Percentiles rank a stretch among this genome's conserved stretches.
Evolutionary conservation across 306 rosid genomes (phyloP).

Genomic region (Ormosia semicastrata): DNA sequence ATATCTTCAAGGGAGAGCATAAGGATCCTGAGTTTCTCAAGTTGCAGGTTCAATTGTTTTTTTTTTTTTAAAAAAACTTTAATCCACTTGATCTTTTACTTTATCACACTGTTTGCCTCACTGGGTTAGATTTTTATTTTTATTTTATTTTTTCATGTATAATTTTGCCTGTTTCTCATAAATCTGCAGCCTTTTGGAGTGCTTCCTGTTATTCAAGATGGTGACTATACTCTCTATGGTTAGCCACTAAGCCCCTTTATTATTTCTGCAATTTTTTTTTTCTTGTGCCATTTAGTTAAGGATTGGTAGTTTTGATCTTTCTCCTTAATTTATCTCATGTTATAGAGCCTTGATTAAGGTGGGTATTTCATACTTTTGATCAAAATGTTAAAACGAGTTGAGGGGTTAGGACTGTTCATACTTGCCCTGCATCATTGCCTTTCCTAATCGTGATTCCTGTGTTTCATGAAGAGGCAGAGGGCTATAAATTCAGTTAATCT

Average conservation of each 20-base stretch:
- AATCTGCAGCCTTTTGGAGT: conserved; percentile 47
- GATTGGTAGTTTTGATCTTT: neutral
- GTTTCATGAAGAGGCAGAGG: no score
- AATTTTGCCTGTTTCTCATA: neutral
- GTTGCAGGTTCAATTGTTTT: conserved; percentile 31
- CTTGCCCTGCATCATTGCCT: neutral
- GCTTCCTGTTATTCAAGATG: conserved; percentile 37
- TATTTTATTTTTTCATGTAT: no score
- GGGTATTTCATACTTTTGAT: neutral
- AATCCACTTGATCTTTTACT: neutral
- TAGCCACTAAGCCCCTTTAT: neutral
- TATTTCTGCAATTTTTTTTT: neutral
- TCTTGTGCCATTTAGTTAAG: neutral
- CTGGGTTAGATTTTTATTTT: neutral
- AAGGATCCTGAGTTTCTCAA: conserved; percentile 41
- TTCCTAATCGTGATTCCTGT: neutral
- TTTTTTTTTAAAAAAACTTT: neutral
- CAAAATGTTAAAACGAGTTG: neutral
- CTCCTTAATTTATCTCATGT: neutral
- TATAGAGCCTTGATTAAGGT: neutral
- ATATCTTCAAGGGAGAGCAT: conserved; percentile 44
- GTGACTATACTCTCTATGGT: conserved; percentile 32
- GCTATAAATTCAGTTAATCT: no score
- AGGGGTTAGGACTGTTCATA: neutral
- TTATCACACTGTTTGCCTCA: neutral